These are phyloP conservation scores for Scytalidium lignicola DNA, from an alignment of 2,329 filamentous ascomycete species.

Conservation along the genomic window DNA sequence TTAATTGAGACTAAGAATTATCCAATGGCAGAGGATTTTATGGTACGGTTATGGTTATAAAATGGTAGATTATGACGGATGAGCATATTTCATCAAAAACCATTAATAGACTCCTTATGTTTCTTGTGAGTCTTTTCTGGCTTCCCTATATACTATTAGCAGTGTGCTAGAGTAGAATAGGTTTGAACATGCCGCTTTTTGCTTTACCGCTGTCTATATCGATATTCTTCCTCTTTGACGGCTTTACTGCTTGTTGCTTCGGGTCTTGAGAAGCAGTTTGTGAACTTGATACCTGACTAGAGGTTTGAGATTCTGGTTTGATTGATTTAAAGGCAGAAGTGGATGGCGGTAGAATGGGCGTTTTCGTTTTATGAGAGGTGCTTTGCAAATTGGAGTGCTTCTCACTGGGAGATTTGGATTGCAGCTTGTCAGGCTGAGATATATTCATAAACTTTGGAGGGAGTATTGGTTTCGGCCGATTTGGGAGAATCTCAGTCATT, in stretches of 20 bases:
- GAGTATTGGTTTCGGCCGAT: neutral
- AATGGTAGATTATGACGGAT: neutral
- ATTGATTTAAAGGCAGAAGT: neutral
- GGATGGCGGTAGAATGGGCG: neutral
- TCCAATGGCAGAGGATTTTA: too few species aligned
- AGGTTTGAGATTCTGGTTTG: neutral
- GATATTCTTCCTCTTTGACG: neutral
- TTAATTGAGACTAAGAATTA: too few species aligned
- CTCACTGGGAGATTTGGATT: too few species aligned
- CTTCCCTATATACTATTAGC: neutral
- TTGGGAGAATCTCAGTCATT: slow-evolving; percentile 10
- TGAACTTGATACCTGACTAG: neutral
- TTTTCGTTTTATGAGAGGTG: neutral
- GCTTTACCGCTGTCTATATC: neutral
- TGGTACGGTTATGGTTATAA: too few species aligned
- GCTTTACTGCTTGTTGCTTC: neutral
- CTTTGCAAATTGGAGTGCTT: too few species aligned
- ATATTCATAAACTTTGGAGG: neutral
- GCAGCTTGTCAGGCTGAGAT: too few species aligned
- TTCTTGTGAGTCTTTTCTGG: neutral
- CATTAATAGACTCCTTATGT: neutral
- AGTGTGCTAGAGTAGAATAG: neutral
- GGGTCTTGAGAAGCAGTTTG: neutral
- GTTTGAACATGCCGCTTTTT: neutral
- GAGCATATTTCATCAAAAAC: neutral